Base-by-base conservation (phyloP, 2,329 filamentous ascomycete genomes). In the Oidium heveae region DNA sequence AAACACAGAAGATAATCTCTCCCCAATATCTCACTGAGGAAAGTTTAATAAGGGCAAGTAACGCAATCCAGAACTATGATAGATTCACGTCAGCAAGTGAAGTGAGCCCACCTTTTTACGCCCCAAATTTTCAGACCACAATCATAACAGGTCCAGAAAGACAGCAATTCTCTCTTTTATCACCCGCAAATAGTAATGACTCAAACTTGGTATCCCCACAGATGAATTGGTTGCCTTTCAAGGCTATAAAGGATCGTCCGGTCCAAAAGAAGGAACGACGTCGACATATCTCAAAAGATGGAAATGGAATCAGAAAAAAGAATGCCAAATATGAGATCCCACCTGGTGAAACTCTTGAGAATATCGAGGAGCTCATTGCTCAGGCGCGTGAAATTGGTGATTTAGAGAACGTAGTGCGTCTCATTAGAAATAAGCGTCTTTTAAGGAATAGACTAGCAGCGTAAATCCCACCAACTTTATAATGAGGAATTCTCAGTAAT, bases 321-420 rank as follows among this genome's bases (percentile, higher is more conserved):
- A 98, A 96, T 65, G 87, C 88, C 60, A 84, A 89, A 61, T 95
- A 96, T 69, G 89, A 96, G 64, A 98, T 98, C 61, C 91, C 91
- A 10, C 80, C 85, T 46, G 89, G 95, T 70, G 79, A 88, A 58
- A 96, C 88, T 64, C 77, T 98, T 61, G 81, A 77, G 72, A 96
- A 93, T 70, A 96, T 98, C 69, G 91, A 98, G 67, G 76, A 86
- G 58, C 75, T 96, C 64, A 96, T 98, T 68, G 75, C 82, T 54
- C 80, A 86, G 68, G 89, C 86, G 39, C 24, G 24, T 28, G 24
- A 3, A 3, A 28, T 28, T 28, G 86, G 79, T 55, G 84, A 93
- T 67, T 89, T 96, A 64, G 80, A 91, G 60, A 83, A 94, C 71
- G 84, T 94, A 72, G 96, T 94, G 74, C 88, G 96, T 70, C 75